Conservation (phyloP, 108 stramenopile genomes). For the Nitzschia palea region DNA sequence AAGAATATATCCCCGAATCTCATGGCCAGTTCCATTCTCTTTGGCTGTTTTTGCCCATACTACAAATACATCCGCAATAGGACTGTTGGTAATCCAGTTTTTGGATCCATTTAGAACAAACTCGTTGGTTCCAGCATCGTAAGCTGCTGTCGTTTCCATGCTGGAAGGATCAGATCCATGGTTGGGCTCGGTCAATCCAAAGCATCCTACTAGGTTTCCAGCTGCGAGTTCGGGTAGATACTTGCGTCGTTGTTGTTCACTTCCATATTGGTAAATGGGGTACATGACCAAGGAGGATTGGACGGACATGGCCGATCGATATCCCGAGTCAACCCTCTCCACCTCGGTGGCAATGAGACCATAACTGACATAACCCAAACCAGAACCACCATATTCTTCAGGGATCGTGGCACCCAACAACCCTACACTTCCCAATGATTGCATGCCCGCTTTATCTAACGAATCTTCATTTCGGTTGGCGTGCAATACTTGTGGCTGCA, state of each 20-base stretch:
- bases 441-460: constrained; percentile 73
- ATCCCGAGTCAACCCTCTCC: constrained; percentile 88
- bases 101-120: constrained; percentile 92
- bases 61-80: constrained; percentile 93
- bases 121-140: constrained; percentile 75
- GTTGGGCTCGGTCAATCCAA: constrained; percentile 97
- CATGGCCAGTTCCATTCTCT: constrained; percentile 24
- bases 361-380: constrained; percentile 86
- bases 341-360: constrained; percentile 89
- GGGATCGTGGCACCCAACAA: constrained; percentile 90
- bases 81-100: constrained; percentile 97
- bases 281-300: constrained; percentile 95
- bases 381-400: constrained; percentile 80
- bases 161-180: constrained; percentile 91
- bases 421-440: constrained; percentile 89
- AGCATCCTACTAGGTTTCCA: constrained; percentile 90
- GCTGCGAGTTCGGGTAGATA: constrained; percentile 86
- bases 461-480: constrained; percentile 83
- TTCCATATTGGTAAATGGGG: constrained; percentile 93
- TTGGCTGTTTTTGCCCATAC: constrained; percentile 88
- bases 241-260: constrained; percentile 78
- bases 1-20: constrained; percentile 86
- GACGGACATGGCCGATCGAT: constrained; percentile 92
- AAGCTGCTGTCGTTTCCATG: constrained; percentile 86
- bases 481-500: constrained; percentile 73